These are phyloP conservation scores for Schizosaccharomyces lindneri DNA, from an alignment of 805 yeast genomes.

Conservation along the genomic window DNA sequence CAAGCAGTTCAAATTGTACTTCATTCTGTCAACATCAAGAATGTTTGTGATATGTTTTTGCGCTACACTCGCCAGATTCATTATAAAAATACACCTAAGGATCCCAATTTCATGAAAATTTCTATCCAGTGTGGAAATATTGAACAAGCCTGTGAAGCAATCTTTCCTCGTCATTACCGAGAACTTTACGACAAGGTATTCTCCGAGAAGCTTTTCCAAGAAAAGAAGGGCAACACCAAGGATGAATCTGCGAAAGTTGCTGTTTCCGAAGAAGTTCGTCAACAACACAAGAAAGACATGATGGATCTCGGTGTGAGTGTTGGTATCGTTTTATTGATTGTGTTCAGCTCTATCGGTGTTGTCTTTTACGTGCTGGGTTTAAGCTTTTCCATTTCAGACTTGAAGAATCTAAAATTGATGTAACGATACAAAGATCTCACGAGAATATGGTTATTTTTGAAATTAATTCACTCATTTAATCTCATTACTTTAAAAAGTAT, in stretches of 20 bases:
- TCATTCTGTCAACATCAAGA: constrained; percentile 45
- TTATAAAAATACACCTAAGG: constrained; percentile 50
- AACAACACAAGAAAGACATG: not conserved
- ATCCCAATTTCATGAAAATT: constrained; percentile 64
- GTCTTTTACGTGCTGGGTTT: not conserved
- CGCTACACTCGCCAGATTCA: constrained; percentile 52
- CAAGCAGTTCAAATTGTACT: constrained; percentile 46
- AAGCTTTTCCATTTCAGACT: not conserved
- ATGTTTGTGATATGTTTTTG: constrained; percentile 54
- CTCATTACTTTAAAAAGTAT: too few species aligned
- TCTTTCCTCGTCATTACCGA: constrained; percentile 8
- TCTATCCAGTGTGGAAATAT: constrained; percentile 72
- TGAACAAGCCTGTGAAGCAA: constrained; percentile 58
- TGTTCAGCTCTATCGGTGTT: not conserved
- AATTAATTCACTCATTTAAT: too few species aligned
- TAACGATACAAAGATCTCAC: too few species aligned
- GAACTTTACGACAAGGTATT: constrained; percentile 2
- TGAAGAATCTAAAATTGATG: not conserved
- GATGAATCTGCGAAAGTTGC: not conserved
- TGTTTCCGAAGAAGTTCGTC: not conserved
- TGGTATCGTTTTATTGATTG: not conserved
- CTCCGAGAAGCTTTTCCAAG: not conserved
- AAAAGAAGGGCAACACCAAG: not conserved
- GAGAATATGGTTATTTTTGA: too few species aligned
- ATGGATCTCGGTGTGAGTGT: not conserved